Evolutionary conservation across 2,329 filamentous ascomycete species (phyloP), one percentile per base, ranked within the genome.

Genomic region (Iodosphaeria phyllophila): DNA sequence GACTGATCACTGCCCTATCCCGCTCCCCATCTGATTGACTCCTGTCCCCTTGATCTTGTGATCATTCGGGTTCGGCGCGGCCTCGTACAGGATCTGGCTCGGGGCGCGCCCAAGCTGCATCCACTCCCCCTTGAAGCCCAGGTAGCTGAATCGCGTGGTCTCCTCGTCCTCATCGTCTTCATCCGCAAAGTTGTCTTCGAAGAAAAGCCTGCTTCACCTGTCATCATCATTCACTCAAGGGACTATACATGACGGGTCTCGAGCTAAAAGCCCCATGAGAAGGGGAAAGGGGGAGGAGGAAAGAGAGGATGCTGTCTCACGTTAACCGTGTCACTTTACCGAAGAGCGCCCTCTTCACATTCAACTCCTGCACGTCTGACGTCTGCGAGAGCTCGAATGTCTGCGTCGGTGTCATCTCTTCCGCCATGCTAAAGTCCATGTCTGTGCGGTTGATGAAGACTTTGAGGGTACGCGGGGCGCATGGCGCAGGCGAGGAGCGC

Each of bases 91-190:
- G 38, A 95, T 86, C 37, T 76, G 82, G 5, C 76, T 58, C 1
- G 89, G 83, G 44, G 86, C 80, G 28, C 75, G 63, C 23, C 75
- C 89, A 41, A 92, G 51, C 45, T 73, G 71, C 66, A 89, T 89
- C 62, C 82, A 95, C 51, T 92, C 80, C 13, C 89, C 89, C 52
- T 80, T 84, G 57, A 98, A 95, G 1, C 79, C 89, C 28, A 95
- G 34, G 51, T 93, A 98, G 32, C 61, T 72, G 2, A 95, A 47
- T 24, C 71, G 63, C 22, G 79, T 86, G 28, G 75, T 70, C 28
- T 91, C 79, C 43, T 84, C 79, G 9, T 82, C 77, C 28, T 91
- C 79, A 42, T 84, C 79, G 9, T 82, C 77, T 0, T 71, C 80
- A 8, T 69, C 64, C 37, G 71, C 65, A 50, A 86, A 92, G 44